Base-by-base conservation (phyloP, 169 alveolate species). In the Babesia ovata region DNA sequence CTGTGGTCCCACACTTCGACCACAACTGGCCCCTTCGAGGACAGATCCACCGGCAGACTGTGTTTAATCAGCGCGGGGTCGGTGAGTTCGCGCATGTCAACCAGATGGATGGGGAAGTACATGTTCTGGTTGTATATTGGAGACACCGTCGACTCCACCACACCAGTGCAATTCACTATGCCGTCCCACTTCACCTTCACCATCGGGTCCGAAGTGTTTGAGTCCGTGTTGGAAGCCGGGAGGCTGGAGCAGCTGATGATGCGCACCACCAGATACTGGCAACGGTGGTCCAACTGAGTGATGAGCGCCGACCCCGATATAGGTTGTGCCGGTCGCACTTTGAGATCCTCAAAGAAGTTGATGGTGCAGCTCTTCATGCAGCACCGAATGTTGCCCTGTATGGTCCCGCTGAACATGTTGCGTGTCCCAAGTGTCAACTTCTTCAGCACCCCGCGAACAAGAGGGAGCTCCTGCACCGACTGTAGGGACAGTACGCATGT, bases 151-250 rank as follows among this genome's bases (percentile, higher is more conserved):
- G 86, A 83, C 33, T 74, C 86, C 76, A 83, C 22, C 0, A 91
- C 81, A n/a, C 88, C 83, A 22, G 94, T 77, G 36, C 81, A 89
- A 28, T 85, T 89, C 14, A 87, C 91, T 14, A 92, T 92, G 3
- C 96, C 96, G 69, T 92, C 96, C 96, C 96, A 92, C 54, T 77
- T 92, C 50, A 92, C 95, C 88, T 92, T 91, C 39, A 92, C 95
- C 75, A 87, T 79, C 44, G 94, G 92, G 54, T 92, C 95, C 19
- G 94, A 87, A 26, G 92, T 88, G 69, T 92, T 90, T 13, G 93
- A 60, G 57, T 91, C 95, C 3, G 91, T 75, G 70, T 91, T 92
- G 29, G 94, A 86, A 12, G 93, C 89, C 19, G 95, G 93, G 48
- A 92, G 81, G 52, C 82, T 85, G 45, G 92, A 95, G 56, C 95